Evolutionary conservation across 2,329 filamentous ascomycete genomes (phyloP).

Genomic region (Verticillium dahliae): DNA sequence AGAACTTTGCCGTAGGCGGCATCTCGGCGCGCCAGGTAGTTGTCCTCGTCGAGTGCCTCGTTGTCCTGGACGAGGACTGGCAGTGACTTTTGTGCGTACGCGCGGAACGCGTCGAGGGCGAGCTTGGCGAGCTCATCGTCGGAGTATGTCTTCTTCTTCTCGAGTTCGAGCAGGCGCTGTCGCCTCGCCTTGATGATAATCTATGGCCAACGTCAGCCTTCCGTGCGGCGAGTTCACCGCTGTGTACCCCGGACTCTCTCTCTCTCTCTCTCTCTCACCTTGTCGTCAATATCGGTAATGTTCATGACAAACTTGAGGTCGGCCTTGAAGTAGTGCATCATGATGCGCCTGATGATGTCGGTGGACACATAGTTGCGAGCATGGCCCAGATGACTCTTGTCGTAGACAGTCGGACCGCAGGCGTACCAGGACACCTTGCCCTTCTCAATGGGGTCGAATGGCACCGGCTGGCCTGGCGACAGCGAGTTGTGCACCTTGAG

Average conservation of each 20-base stretch:
- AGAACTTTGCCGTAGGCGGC: conserved; percentile 47
- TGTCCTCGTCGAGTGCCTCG: conserved; percentile 37
- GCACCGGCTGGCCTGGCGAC: conserved; percentile 62
- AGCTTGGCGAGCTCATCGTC: conserved; percentile 38
- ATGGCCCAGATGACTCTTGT: conserved; percentile 76
- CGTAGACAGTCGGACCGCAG: conserved; percentile 82
- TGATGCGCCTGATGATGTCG: conserved; percentile 78
- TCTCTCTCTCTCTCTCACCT: no score
- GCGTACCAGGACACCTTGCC: conserved; percentile 79
- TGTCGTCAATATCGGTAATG: conserved; percentile 79
- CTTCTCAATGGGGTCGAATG: conserved; percentile 66
- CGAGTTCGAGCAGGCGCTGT: conserved; percentile 73
- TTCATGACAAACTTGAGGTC: conserved; percentile 88
- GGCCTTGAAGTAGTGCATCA: conserved; percentile 78
- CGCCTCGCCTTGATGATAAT: conserved; percentile 62
- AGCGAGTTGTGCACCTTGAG: conserved; percentile 78
- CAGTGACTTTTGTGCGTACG: conserved; percentile 49
- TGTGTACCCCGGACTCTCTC: no score
- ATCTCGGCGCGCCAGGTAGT: conserved; percentile 44
- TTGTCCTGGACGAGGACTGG: conserved; percentile 40
- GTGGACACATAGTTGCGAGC: conserved; percentile 87
- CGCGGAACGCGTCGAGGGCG: conserved; percentile 45
- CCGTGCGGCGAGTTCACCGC: no score
- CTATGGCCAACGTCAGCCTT: conserved; percentile 19
- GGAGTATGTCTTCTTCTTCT: conserved; percentile 61